A percentile compares a stretch with the other conserved stretches of the same genome.
phyloP scores from a whole-genome alignment of 495 filamentous ascomycete species.

The Penicillium tannophilum region DNA sequence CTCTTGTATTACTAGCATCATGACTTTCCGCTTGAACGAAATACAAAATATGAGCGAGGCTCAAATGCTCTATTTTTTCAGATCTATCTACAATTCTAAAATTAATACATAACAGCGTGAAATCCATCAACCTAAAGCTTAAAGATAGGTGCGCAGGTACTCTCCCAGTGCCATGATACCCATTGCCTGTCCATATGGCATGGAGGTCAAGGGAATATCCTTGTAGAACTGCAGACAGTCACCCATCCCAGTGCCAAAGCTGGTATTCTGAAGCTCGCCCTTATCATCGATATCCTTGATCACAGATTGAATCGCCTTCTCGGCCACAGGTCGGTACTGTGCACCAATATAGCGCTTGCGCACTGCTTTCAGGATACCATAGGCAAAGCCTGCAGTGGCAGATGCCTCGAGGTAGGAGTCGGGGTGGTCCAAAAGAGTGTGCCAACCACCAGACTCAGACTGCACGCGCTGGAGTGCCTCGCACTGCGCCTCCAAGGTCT shows the following conservation, averaged over 20 bases:
- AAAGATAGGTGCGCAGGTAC: constrained; percentile 55
- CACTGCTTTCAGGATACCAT: constrained; percentile 70
- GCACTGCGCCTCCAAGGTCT: constrained; percentile 64
- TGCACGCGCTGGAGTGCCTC: constrained; percentile 59
- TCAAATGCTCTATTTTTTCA: background rate
- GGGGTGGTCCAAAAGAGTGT: constrained; percentile 65
- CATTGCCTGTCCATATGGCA: constrained; percentile 82
- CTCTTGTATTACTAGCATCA: background rate
- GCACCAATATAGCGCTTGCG: constrained; percentile 65
- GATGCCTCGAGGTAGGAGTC: constrained; percentile 69
- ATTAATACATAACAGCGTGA: background rate
- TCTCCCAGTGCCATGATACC: constrained; percentile 72
- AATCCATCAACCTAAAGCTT: constrained; percentile 17
- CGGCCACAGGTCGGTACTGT: constrained; percentile 50
- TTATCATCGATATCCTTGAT: constrained; percentile 58
- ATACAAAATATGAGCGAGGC: background rate
- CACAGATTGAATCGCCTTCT: constrained; percentile 62
- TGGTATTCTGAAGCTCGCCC: constrained; percentile 68
- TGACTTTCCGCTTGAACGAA: background rate
- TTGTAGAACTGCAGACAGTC: constrained; percentile 67
- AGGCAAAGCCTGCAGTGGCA: constrained; percentile 75
- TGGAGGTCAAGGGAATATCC: constrained; percentile 66
- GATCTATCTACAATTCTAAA: background rate
- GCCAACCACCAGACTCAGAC: constrained; percentile 61
- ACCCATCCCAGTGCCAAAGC: constrained; percentile 76